These are phyloP conservation scores for Didymella sp. DNA, from an alignment of 2,329 filamentous ascomycete species.

Conservation along the genomic window DNA sequence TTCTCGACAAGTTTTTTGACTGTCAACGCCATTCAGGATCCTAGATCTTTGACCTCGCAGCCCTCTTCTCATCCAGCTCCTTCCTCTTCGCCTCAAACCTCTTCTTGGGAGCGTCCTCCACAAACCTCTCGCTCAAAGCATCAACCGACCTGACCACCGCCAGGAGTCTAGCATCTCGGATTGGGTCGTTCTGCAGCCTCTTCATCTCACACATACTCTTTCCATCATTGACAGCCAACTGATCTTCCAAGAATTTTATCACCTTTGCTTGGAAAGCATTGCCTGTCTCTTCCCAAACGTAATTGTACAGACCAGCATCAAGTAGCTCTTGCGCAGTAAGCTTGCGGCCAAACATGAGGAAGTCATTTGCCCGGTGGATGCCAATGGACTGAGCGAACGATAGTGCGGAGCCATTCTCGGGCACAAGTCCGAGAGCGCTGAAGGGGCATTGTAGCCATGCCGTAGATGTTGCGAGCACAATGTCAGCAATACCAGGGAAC, in stretches of 20 bases:
- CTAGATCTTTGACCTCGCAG: constrained; percentile 41
- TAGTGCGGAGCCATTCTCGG: constrained; percentile 57
- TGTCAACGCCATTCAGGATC: no score
- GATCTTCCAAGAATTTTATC: constrained; percentile 51
- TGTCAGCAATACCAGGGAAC: constrained; percentile 58
- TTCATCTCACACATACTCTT: constrained; percentile 62
- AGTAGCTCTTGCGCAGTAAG: constrained; percentile 54
- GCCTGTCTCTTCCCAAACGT: constrained; percentile 51
- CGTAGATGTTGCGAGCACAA: constrained; percentile 55
- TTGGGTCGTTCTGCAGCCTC: constrained; percentile 56
- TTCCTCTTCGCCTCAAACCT: constrained; percentile 54
- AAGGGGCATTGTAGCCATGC: constrained; percentile 60
- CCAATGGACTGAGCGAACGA: constrained; percentile 58
- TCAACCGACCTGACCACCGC: constrained; percentile 58
- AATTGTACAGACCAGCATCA: constrained; percentile 56
- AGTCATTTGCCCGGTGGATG: constrained; percentile 60
- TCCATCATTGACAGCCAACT: constrained; percentile 57
- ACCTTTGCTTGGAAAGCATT: constrained; percentile 55
- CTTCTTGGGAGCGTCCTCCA: constrained; percentile 55
- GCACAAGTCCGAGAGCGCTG: constrained; percentile 57
- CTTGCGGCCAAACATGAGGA: constrained; percentile 60
- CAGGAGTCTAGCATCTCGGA: constrained; percentile 54
- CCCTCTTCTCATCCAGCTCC: constrained; percentile 46
- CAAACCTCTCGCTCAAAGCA: constrained; percentile 58
- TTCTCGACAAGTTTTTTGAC: no score